These are phyloP conservation scores for Penstemon eatonii DNA, from an alignment of 257 asterid genomes.

Conservation along the genomic window DNA sequence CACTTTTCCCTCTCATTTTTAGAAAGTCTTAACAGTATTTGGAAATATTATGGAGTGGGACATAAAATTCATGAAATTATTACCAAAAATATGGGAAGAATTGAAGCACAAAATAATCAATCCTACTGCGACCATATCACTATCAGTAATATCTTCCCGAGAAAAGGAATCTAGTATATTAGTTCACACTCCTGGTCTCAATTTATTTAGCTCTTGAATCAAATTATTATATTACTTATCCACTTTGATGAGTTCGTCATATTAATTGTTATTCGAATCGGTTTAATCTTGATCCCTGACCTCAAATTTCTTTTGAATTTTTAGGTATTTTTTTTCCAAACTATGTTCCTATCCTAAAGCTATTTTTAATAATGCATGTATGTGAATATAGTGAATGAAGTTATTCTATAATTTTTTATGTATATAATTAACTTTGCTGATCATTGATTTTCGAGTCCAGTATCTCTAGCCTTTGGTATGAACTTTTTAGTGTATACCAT, in stretches of 20 bases:
- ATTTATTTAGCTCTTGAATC: no score
- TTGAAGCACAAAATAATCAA: no score
- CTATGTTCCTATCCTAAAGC: conserved; percentile 31
- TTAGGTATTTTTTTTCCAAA: conserved; percentile 40
- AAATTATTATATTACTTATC: conserved; percentile 4
- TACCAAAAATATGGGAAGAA: no score
- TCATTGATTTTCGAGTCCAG: conserved; percentile 32
- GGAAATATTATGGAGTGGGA: no score
- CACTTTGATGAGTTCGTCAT: conserved; percentile 35
- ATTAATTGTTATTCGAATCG: conserved; percentile 35
- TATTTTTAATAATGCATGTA: conserved; percentile 30
- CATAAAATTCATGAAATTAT: no score
- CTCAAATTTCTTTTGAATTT: conserved; percentile 22
- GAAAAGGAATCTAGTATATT: no score
- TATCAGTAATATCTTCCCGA: no score
- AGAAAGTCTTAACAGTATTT: no score
- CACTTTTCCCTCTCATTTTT: no score
- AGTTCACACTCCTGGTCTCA: no score
- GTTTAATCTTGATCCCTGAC: conserved; percentile 20
- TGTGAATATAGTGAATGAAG: conserved; percentile 17
- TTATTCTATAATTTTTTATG: neutral
- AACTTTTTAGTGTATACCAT: neutral
- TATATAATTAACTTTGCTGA: conserved; percentile 29
- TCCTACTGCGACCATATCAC: no score
- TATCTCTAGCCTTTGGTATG: conserved; percentile 31